Evolutionary conservation across 495 filamentous ascomycete species (phyloP).

Genomic region (Neurospora sp.): DNA sequence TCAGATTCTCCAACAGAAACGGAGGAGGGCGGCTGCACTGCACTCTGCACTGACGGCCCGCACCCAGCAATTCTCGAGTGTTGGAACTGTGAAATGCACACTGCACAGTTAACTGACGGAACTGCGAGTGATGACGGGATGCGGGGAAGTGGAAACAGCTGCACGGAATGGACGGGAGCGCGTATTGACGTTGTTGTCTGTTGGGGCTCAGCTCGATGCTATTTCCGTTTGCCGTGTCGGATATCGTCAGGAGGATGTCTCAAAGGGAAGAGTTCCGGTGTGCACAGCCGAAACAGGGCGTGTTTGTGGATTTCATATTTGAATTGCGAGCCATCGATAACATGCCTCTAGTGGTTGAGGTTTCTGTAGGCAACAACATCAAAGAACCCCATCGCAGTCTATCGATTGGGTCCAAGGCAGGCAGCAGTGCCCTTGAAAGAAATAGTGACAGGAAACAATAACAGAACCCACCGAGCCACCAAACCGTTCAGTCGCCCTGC

Average conservation of each 20-base stretch:
- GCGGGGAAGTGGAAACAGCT: background rate
- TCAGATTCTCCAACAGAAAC: background rate
- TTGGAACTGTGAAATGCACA: background rate
- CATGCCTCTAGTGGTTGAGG: background rate
- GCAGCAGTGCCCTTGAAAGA: background rate
- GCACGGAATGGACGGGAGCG: background rate
- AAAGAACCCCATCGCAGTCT: background rate
- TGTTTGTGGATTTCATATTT: background rate
- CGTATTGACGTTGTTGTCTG: background rate
- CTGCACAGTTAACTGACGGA: no score
- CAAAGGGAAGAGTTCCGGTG: background rate
- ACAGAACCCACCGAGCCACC: background rate
- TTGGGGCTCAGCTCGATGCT: background rate
- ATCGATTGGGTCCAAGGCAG: background rate
- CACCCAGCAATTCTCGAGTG: background rate
- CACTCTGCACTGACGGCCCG: background rate
- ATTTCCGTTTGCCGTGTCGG: background rate
- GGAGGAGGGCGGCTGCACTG: background rate
- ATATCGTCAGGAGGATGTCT: background rate
- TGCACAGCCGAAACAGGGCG: background rate
- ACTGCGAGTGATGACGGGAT: background rate
- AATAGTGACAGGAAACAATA: background rate
- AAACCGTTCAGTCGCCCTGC: background rate
- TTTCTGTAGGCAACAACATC: background rate
- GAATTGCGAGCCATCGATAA: background rate